Conservation (phyloP, 176 grass and related monocot species). For the Chrysopogon serrulatus region DNA sequence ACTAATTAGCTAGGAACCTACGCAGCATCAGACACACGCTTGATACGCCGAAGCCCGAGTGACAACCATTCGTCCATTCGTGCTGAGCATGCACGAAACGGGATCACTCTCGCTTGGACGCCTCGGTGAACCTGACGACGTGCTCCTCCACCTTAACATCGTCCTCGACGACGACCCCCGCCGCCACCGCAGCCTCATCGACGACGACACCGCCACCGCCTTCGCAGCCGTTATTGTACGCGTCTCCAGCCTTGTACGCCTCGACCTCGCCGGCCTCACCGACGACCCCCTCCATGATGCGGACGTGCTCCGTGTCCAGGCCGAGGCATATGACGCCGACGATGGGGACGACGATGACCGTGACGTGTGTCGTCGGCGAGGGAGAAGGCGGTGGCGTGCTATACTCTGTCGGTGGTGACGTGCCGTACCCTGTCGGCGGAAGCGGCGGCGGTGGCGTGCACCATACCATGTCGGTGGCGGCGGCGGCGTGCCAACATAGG, state of each 20-base stretch:
- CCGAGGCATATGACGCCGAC: constrained; percentile 15
- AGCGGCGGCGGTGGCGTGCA: too few relatives aligned
- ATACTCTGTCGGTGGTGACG: background rate
- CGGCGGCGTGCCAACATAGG: too few relatives aligned
- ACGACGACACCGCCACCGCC: background rate
- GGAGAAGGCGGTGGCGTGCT: background rate
- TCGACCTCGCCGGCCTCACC: constrained; percentile 2
- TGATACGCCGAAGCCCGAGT: too few relatives aligned
- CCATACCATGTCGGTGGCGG: too few relatives aligned
- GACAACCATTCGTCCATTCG: too few relatives aligned
- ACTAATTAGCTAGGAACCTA: too few relatives aligned
- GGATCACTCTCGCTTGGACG: background rate
- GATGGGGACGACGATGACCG: constrained; percentile 19
- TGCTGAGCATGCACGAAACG: background rate
- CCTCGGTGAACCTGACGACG: constrained; percentile 20
- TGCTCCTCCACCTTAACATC: constrained; percentile 22
- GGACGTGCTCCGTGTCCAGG: constrained; percentile 18
- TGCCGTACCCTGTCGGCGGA: background rate
- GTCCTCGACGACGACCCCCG: constrained; percentile 6
- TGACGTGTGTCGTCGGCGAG: constrained; percentile 8
- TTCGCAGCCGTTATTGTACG: background rate
- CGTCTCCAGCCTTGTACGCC: background rate
- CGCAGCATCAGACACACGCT: background rate
- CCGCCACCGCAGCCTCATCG: background rate
- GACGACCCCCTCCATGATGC: constrained; percentile 24